Base-by-base conservation (phyloP, 73 alveolate genomes). In the Paramecium caudatum region DNA sequence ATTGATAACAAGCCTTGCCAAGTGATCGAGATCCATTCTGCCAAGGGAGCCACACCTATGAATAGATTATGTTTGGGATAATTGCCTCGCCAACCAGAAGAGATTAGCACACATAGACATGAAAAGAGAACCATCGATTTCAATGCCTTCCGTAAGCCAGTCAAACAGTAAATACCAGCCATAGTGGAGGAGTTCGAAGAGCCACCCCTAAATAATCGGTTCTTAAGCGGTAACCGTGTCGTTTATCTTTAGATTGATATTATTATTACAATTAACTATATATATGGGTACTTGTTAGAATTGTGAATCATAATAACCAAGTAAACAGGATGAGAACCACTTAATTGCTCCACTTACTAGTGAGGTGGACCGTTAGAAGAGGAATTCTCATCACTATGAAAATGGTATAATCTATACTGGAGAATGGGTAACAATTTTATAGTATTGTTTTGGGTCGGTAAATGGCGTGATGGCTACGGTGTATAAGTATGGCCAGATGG, bases 371-470 rank as follows among this genome's bases (percentile, higher is more conserved):
- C 17, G 70, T 21, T 30, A 49, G 7, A 17, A 49, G 25, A 49
- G 70, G 25, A 34, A 43, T 27, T 4, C 93, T 21, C 93, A 91
- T 81, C 90, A 83, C 9, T 95, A 91, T 92, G 86, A 88, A 70
- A 82, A 95, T 39, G 98, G 98, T 5, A 97, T 97, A 15, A 87
- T 90, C 12, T 95, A 95, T 49, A 93, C 90, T 27, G 98, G 98
- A 23, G 93, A 95, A 61, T 95, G 98, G 98, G 87, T 25, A 17
- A 23, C 23, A 12, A 68, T 68, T 68, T 25, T 68, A 17, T 34
- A 27, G 34, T 68, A 37, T 34, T 37, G 47, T 34, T 34, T 34
- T 68, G 50, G 84, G 37, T 65, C 34, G 98, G 98, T 1, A 95
- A 94, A 17, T 94, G 91, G 78, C 82, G 98, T 43, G 98, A 95